Conservation (phyloP, 2,329 filamentous ascomycete species). For the Fusarium austroafricanum region DNA sequence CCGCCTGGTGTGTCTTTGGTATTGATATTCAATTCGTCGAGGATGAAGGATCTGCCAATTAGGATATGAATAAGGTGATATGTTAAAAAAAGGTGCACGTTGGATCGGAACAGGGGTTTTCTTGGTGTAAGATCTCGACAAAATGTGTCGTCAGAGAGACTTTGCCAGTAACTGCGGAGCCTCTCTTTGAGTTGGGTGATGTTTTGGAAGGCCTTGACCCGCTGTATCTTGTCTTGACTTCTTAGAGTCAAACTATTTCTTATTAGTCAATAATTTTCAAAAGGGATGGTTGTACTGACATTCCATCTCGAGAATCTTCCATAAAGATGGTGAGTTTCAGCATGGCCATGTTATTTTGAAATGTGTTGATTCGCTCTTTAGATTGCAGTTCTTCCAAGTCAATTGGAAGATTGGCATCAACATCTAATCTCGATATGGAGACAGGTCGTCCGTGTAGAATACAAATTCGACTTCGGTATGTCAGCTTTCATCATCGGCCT, state of each 20-base stretch:
- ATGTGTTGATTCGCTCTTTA: constrained; percentile 27
- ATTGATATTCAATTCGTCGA: constrained; percentile 11
- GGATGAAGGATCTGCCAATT: constrained; percentile 37
- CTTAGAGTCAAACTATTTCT: constrained; percentile 15
- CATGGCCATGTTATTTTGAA: constrained; percentile 34
- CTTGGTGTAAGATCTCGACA: constrained; percentile 36
- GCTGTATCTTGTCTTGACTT: constrained; percentile 9
- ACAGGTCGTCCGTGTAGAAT: constrained; percentile 38
- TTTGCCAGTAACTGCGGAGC: constrained; percentile 26
- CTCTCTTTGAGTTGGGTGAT: constrained; percentile 18
- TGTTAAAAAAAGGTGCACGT: constrained; percentile 37
- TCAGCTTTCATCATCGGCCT: background rate
- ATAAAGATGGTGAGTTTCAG: constrained; percentile 36
- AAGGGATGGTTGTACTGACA: constrained; percentile 6
- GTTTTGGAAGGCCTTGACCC: constrained; percentile 2
- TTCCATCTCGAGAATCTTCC: constrained; percentile 37
- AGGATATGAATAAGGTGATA: constrained; percentile 36
- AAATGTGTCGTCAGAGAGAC: constrained; percentile 28
- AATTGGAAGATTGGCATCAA: constrained; percentile 19
- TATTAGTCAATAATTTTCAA: background rate
- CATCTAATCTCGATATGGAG: constrained; percentile 29
- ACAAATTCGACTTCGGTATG: constrained; percentile 24
- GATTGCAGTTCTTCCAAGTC: constrained; percentile 30
- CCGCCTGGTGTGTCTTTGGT: background rate
- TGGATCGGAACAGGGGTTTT: constrained; percentile 38